phyloP scores from a whole-genome alignment of 768 basidiomycete species.

The Mycena belliarum region DNA sequence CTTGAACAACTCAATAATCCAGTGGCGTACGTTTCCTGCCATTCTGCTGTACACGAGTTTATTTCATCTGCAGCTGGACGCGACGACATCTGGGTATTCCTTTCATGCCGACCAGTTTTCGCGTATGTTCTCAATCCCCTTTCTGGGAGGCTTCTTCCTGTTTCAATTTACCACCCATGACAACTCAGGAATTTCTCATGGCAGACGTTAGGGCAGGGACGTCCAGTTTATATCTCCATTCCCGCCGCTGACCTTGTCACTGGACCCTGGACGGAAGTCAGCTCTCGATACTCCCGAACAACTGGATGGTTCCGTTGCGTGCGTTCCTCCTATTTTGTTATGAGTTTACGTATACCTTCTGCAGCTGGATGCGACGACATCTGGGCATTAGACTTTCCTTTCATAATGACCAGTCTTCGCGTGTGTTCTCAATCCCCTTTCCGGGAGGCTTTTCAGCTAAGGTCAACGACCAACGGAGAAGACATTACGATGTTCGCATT shows the following conservation, averaged over 20 bases:
- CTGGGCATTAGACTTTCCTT: slow-evolving; percentile 18
- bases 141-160: slow-evolving; percentile 14
- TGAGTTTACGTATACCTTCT: not conserved
- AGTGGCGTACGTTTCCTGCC: slow-evolving; percentile 6
- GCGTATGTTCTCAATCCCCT: slow-evolving; percentile 16
- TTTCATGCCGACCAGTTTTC: no score
- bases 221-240: not conserved
- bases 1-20: slow-evolving; percentile 13
- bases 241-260: not conserved
- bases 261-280: slow-evolving; percentile 16
- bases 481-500: slow-evolving; percentile 18
- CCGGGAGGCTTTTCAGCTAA: no score
- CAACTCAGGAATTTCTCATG: slow-evolving; percentile 20
- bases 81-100: no score
- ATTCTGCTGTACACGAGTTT: not conserved
- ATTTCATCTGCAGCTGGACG: slow-evolving; percentile 3
- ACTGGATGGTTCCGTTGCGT: slow-evolving; percentile 18
- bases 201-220: slow-evolving; percentile 5
- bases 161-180: slow-evolving; percentile 20
- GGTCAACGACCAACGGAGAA: not conserved
- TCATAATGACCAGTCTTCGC: slow-evolving; percentile 5
- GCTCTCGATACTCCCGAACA: slow-evolving; percentile 12
- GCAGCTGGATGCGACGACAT: slow-evolving; percentile 16
- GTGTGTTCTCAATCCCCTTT: not conserved
- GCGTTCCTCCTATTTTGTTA: not conserved